A percentile compares a stretch with the other conserved stretches of the same genome.
Evolutionary conservation across 495 filamentous ascomycete genomes (phyloP).

Genomic region (Pyrenopolyporus hunteri): DNA sequence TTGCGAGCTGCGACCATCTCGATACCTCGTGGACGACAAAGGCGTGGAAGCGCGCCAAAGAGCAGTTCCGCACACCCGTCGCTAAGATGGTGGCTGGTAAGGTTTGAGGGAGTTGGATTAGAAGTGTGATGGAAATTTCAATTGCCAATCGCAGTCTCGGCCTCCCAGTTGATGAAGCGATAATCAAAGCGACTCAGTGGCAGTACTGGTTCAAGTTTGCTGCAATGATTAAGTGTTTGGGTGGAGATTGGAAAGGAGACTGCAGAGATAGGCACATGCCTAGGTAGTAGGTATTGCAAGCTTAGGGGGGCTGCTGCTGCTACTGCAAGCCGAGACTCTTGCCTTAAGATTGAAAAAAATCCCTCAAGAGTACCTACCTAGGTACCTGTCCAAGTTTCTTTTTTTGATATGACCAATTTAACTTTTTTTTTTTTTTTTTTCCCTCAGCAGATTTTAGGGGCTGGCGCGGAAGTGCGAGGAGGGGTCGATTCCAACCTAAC

Average conservation of each 20-base stretch:
- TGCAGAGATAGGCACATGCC: too few relatives aligned
- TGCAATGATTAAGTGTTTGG: conserved; percentile 17
- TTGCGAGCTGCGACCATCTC: too few relatives aligned
- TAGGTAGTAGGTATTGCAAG: too few relatives aligned
- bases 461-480: conserved; percentile 1
- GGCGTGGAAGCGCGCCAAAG: too few relatives aligned
- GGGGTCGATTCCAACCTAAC: conserved; percentile 28
- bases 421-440: too few relatives aligned
- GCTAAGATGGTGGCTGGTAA: too few relatives aligned
- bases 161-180: not conserved
- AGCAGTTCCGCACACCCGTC: too few relatives aligned
- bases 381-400: conserved; percentile 13
- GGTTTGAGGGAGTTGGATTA: not conserved
- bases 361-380: conserved; percentile 20
- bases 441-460: conserved; percentile 10
- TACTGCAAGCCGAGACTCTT: conserved; percentile 13
- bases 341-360: conserved; percentile 26
- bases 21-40: too few relatives aligned
- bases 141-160: conserved; percentile 23
- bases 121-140: conserved; percentile 7
- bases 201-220: conserved; percentile 4
- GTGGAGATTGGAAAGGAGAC: too few relatives aligned
- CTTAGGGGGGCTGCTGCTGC: too few relatives aligned
- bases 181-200: conserved; percentile 12
- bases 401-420: conserved; percentile 31